A percentile compares a stretch with the other conserved stretches of the same genome.
phyloP scores from a whole-genome alignment of 2,329 filamentous ascomycete species.

The Alternaria brassicae region DNA sequence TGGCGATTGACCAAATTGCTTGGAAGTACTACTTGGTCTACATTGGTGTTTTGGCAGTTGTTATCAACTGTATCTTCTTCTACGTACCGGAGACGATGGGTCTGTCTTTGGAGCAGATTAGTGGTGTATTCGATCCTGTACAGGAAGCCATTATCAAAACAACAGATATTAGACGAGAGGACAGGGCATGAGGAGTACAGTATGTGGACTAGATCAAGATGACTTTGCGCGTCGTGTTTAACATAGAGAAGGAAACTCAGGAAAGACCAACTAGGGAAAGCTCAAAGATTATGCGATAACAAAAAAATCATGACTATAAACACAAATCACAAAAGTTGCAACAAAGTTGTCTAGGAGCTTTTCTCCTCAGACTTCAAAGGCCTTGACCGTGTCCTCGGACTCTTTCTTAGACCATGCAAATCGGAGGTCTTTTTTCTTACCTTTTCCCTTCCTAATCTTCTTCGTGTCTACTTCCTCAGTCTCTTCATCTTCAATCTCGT shows the following conservation, averaged over 20 bases:
- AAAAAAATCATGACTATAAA: neutral
- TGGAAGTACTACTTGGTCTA: constrained; percentile 38
- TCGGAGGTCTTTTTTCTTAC: too few species aligned
- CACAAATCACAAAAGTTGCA: neutral
- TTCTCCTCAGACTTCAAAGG: too few species aligned
- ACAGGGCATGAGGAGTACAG: neutral
- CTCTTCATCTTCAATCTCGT: too few species aligned
- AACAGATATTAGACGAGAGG: neutral
- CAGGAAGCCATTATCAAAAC: constrained; percentile 1
- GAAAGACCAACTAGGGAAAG: too few species aligned
- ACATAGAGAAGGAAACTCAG: neutral
- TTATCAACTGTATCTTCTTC: constrained; percentile 18
- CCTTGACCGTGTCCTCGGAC: too few species aligned
- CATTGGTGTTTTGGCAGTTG: constrained; percentile 23
- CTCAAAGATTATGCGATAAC: neutral
- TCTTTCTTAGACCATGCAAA: too few species aligned
- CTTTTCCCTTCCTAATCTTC: too few species aligned
- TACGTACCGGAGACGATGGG: constrained; percentile 29
- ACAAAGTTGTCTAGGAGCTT: too few species aligned
- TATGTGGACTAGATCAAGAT: too few species aligned
- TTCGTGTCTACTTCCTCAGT: too few species aligned
- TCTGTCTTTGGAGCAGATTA: constrained; percentile 23
- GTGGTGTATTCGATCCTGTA: constrained; percentile 19
- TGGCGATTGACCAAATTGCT: constrained; percentile 29
- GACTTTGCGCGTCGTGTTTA: too few species aligned